Evolutionary conservation across 768 basidiomycete species (phyloP).

Genomic region (Austroboletus eburneus): DNA sequence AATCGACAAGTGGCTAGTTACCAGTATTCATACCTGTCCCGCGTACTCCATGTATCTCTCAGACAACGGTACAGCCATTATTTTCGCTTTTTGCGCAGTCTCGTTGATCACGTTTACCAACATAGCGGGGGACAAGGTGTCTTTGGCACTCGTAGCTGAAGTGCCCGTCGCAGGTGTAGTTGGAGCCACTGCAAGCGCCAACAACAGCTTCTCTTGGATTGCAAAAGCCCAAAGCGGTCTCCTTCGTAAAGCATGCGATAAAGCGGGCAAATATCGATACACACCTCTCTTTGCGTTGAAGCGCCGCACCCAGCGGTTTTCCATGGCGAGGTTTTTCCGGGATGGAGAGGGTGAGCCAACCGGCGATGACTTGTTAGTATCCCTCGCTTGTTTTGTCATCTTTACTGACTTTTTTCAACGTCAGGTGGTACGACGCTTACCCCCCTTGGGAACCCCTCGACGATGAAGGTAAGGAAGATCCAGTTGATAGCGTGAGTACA

Average conservation of each 20-base stretch:
- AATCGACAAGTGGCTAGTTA: constrained; percentile 30
- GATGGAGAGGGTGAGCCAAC: constrained; percentile 9
- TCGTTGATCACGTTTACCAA: background rate
- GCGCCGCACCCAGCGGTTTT: constrained; percentile 7
- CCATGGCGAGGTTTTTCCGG: constrained; percentile 18
- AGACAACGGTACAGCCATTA: constrained; percentile 13
- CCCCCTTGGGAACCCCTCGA: constrained; percentile 27
- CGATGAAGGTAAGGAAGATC: constrained; percentile 23
- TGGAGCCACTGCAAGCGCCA: background rate
- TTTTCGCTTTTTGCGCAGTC: background rate
- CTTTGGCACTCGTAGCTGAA: constrained; percentile 19
- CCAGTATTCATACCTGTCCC: constrained; percentile 26
- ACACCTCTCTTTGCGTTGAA: constrained; percentile 21
- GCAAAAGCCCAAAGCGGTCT: constrained; percentile 12
- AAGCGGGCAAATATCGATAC: constrained; percentile 12
- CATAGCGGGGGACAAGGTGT: constrained; percentile 19
- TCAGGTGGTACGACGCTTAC: constrained; percentile 17
- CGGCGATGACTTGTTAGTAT: constrained; percentile 21
- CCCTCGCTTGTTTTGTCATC: background rate
- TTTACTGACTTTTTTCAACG: background rate
- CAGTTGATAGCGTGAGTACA: constrained; percentile 12
- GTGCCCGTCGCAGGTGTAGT: background rate
- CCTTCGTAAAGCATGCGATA: constrained; percentile 18
- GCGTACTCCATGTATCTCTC: constrained; percentile 33
- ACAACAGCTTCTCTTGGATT: constrained; percentile 15